Evolutionary conservation across 352 stramenopile genomes (phyloP), one percentile per base, ranked within the genome.

Genomic region (Globisporangium parvum): DNA sequence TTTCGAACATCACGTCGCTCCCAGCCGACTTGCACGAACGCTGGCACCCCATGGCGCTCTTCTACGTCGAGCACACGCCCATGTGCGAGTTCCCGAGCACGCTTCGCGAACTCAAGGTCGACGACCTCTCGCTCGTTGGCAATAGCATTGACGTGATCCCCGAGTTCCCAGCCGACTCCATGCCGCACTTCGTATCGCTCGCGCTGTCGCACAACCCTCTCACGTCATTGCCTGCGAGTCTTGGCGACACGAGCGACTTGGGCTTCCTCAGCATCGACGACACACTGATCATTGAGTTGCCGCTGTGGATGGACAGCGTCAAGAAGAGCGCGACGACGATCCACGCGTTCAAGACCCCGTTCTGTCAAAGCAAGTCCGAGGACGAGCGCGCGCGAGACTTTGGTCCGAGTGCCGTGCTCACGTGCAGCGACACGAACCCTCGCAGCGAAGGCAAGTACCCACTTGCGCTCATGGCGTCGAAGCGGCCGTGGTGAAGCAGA

Each of bases 221-320:
- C 1, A 23, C 3, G 50, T 31, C 40, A 14, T 50, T 81, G 0
- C 71, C 73, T 0, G 26, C 65, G 6, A 52, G 48, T 5, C 39
- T 76, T 3, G 60, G 55, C 1, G 57, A 65, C 46, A 58, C 50
- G 9, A 65, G 60, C 24, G 52, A 51, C 14, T 51, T 85, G 6
- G 62, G 53, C 8, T 74, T 72, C 42, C 39, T 85, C 42, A 60
- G 65, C 23, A 46, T 80, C n/a, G 71, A 69, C 17, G 53, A 56
- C 47, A 77, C 73, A 6, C 11, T 60, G 5, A 11, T 84, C 10
- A 18, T 15, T 0, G 40, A 54, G 12, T 6, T 73, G 1, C 69
- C 73, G 8, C 31, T 40, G n/a, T 79, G 73, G 73, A 58, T 70
- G 20, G 50, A 68, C 11, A 39, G 21, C 10, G 59, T 49, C 6